Percentiles rank a stretch among this genome's conserved stretches.
Conservation (phyloP, 73 alveolate genomes). For the Paramecium bursaria region DNA sequence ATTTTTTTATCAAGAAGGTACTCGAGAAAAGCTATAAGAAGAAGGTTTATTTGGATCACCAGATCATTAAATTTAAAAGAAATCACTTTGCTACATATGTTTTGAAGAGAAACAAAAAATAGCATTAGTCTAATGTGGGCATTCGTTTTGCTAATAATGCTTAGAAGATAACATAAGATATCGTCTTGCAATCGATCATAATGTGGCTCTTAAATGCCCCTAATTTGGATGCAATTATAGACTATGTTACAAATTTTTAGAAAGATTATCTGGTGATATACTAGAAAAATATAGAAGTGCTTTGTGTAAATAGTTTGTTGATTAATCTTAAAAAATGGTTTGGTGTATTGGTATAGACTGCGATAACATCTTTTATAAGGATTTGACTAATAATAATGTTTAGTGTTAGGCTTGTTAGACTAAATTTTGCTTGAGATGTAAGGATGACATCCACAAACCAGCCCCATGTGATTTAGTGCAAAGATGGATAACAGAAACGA, state of each 20-base stretch:
- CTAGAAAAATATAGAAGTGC: not conserved
- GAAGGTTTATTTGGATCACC: too few species aligned
- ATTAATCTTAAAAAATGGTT: not conserved
- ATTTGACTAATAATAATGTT: slow-evolving; percentile 35
- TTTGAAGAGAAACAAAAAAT: too few species aligned
- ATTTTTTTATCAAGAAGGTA: too few species aligned
- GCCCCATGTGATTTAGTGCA: slow-evolving; percentile 73
- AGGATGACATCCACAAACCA: slow-evolving; percentile 76
- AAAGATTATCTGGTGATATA: not conserved
- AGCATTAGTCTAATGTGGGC: too few species aligned
- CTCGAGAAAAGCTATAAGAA: too few species aligned
- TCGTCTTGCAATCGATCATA: not conserved
- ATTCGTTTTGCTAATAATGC: slow-evolving; percentile 28
- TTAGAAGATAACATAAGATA: not conserved
- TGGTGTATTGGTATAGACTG: slow-evolving; percentile 46
- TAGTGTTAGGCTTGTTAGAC: slow-evolving; percentile 73
- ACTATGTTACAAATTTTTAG: not conserved
- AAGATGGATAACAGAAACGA: slow-evolving; percentile 55
- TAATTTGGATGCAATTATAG: not conserved
- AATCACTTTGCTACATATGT: too few species aligned
- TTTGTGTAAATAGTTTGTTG: slow-evolving; percentile 2
- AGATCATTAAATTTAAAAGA: too few species aligned
- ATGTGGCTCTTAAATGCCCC: not conserved
- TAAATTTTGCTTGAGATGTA: slow-evolving; percentile 75
- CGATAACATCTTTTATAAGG: not conserved